Percentiles rank a stretch among this genome's conserved stretches.
Evolutionary conservation across 1,139 yeast genomes (phyloP).

Genomic region (Zygosaccharomyces sapae): DNA sequence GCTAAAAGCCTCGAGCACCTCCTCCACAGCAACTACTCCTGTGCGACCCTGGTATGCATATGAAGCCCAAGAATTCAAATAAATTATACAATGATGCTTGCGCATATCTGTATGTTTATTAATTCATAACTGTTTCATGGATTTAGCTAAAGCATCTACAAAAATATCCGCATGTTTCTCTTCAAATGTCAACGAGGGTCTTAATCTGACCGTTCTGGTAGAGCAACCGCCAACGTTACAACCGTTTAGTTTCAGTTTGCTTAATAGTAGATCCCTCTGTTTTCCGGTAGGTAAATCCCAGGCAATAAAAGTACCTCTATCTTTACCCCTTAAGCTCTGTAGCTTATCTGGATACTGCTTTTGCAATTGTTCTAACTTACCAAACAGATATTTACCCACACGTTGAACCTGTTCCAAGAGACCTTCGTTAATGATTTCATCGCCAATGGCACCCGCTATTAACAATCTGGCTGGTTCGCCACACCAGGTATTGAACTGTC

Average conservation of each 20-base stretch:
- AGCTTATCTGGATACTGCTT: conserved; percentile 45
- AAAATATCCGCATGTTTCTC: conserved; percentile 63
- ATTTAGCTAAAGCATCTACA: conserved; percentile 44
- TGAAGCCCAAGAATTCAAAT: too few relatives aligned
- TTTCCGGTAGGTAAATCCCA: conserved; percentile 54
- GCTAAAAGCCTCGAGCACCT: too few relatives aligned
- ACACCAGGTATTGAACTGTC: conserved; percentile 83
- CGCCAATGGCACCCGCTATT: conserved; percentile 58
- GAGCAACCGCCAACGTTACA: conserved; percentile 75
- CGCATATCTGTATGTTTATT: too few relatives aligned
- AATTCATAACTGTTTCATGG: conserved; percentile 19
- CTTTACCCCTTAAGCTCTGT: conserved; percentile 59
- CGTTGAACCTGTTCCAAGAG: conserved; percentile 49
- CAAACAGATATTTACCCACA: conserved; percentile 58
- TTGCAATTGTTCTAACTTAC: conserved; percentile 44
- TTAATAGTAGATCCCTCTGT: conserved; percentile 50
- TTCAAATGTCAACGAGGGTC: conserved; percentile 68
- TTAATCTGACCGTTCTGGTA: conserved; percentile 57
- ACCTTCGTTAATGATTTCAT: conserved; percentile 51
- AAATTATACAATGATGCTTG: too few relatives aligned
- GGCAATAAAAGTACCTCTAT: conserved; percentile 68
- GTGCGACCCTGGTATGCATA: too few relatives aligned
- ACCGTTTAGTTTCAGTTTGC: conserved; percentile 50
- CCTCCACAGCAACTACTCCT: too few relatives aligned
- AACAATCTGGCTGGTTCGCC: conserved; percentile 72